Percentiles rank a stretch among this genome's conserved stretches.
phyloP scores from a whole-genome alignment of 768 basidiomycete species.

The Amylocystis lapponica region DNA sequence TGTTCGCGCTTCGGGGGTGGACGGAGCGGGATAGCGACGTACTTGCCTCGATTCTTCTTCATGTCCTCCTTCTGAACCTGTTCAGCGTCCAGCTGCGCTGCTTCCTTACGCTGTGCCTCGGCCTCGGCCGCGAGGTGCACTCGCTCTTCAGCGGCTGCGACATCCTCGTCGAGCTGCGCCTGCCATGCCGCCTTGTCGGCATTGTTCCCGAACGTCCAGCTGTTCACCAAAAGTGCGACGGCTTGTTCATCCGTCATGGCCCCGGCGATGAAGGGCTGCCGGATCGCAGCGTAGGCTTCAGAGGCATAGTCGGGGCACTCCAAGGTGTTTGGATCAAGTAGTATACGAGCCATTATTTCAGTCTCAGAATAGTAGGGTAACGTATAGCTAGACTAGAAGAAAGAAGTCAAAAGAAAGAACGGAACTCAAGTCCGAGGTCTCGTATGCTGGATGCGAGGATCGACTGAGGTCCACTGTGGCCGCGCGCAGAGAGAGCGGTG shows the following conservation, averaged over 20 bases:
- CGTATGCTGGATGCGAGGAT: too few relatives aligned
- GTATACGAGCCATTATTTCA: not conserved
- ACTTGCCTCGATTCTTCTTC: too few relatives aligned
- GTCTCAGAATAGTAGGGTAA: not conserved
- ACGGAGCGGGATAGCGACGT: too few relatives aligned
- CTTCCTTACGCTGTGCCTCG: too few relatives aligned
- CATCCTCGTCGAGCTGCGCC: too few relatives aligned
- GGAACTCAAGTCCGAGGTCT: too few relatives aligned
- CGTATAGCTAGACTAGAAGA: not conserved
- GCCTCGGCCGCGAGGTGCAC: too few relatives aligned
- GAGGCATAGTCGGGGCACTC: not conserved
- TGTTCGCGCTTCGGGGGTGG: too few relatives aligned
- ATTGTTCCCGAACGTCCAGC: not conserved
- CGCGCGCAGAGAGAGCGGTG: not conserved
- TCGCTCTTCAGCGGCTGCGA: too few relatives aligned
- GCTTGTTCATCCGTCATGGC: not conserved
- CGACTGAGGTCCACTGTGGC: not conserved
- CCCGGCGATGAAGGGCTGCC: not conserved
- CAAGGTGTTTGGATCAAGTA: not conserved
- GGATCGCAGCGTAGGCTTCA: not conserved
- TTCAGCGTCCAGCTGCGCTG: too few relatives aligned
- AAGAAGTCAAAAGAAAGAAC: not conserved
- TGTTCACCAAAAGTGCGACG: not conserved
- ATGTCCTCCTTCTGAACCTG: too few relatives aligned
- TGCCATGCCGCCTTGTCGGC: not conserved